Base-by-base conservation (phyloP, 2,329 filamentous ascomycete species). In the Diaporthe sp. region DNA sequence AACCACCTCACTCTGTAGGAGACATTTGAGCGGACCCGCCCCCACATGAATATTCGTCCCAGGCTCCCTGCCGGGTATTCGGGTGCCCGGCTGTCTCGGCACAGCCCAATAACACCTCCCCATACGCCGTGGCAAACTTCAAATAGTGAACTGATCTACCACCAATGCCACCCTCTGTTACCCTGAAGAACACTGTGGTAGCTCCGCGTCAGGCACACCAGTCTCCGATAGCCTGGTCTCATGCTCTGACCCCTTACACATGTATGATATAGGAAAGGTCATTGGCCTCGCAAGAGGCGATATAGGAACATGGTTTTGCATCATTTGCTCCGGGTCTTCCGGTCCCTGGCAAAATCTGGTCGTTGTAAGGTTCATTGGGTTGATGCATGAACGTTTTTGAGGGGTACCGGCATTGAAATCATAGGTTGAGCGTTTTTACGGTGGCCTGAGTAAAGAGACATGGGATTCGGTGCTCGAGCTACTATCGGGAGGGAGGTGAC, bases 51-150 rank as follows among this genome's bases (percentile, higher is more conserved):
- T 13, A n/a, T 12, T 34, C 13, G 44, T 51, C 31, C 28, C 61
- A 42, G 25, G 44, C 61, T 42, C 22, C 12, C 58, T 25, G 58
- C 44, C n/a, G 42, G 25, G 17, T n/a, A 2, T 5, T 19, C 28
- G 44, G 44, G 19, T 51, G 28, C 61, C 61, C 42, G 61, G 61
- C 17, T 67, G 61, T 67, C 44, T 37, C 61, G 61, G 61, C 61
- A 37, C n/a, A 67, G 42, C 42, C 42, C 28, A 67, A n/a, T n/a
- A 7, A 37, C 9, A 37, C 28, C 10, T 12, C n/a, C 60, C 8
- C 1, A 12, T 13, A 28, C 19, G 31, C 28, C 28, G 31, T n/a
- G 55, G 19, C 2, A 19, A 2, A 34, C 9, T n/a, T 22, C 57
- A 61, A 17, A n/a, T 9, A 61, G 12, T 34, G 17, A 6, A 61